Conservation (phyloP, 352 stramenopile species). For the Pythium sp. region DNA sequence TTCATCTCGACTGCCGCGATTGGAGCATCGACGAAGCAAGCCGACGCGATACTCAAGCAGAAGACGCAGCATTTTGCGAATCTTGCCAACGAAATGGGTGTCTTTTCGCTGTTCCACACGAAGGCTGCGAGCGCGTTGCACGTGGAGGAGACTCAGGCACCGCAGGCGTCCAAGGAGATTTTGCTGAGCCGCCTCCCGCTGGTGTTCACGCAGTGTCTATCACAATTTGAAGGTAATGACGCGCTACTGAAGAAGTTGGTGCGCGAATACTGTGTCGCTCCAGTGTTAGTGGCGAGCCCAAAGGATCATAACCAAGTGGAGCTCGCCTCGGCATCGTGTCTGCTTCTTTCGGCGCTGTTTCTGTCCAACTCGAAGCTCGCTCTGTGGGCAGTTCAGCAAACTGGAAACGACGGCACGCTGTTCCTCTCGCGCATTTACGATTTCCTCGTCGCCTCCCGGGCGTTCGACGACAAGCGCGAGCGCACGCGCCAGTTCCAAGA, state of each 20-base stretch:
- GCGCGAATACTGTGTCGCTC: conserved; percentile 61
- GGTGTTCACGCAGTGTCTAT: conserved; percentile 85
- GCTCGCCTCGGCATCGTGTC: conserved; percentile 55
- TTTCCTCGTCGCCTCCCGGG: conserved; percentile 58
- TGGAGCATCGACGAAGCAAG: conserved; percentile 21
- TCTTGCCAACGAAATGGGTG: conserved; percentile 64
- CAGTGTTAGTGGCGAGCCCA: conserved; percentile 43
- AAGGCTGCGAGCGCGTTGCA: conserved; percentile 50
- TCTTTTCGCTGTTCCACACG: conserved; percentile 74
- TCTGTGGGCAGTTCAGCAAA: conserved; percentile 69
- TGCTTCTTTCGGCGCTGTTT: conserved; percentile 76
- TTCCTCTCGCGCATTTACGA: conserved; percentile 53
- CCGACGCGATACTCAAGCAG: conserved; percentile 21
- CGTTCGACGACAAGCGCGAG: conserved; percentile 36
- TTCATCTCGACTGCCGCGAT: conserved; percentile 55
- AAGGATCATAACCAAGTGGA: conserved; percentile 48
- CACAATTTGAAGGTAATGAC: conserved; percentile 69
- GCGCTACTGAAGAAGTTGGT: conserved; percentile 63
- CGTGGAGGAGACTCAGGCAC: conserved; percentile 15
- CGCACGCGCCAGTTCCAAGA: conserved; percentile 62
- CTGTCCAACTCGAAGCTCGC: conserved; percentile 82
- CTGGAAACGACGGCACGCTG: conserved; percentile 52
- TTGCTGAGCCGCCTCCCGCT: conserved; percentile 70
- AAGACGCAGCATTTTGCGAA: conserved; percentile 44
- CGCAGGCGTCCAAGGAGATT: conserved; percentile 34